Evolutionary conservation across 2,329 filamentous ascomycete genomes (phyloP), one percentile per base, ranked within the genome.

Genomic region (Nigrospora sphaerica): DNA sequence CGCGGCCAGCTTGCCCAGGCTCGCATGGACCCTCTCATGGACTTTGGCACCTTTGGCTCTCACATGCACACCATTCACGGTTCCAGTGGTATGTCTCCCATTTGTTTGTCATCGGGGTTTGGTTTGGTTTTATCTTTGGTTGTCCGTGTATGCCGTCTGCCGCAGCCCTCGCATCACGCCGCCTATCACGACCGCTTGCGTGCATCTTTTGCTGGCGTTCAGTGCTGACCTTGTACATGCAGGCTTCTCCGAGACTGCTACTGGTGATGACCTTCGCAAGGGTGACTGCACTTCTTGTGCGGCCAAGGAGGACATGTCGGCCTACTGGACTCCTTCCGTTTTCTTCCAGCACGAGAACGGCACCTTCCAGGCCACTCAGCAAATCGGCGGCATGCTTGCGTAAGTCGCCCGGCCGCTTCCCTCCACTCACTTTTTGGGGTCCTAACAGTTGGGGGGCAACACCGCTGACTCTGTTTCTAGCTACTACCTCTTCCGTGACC

Each of bases 331-430:
- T 44, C 90, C 90, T 1, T 69, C 78, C 2, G 61, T 95, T 52
- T 91, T 92, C 70, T 95, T 95, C 65, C 66, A 83, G 60, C 78
- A 90, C 58, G 61, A 61, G 12, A 85, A 86, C 54, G 80, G 85
- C 47, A 71, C 81, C 46, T 80, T 80, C 43, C 78, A 86, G 56
- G 64, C 86, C 47, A 87, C 95, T 39, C 66, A 76, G 1, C 83
- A 93, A 62, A 78, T 85, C 43, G 88, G 89, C 51, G 88, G 90
- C 52, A 88, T 95, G 80, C 81, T 95, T 61, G 86, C 85, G 81
- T 92, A 77, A 74, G 85, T 83, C 19, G 32, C 23, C 7, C 23
- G 2, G 2, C 34, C 12, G 14, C 13, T 36, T 17, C 34, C 33
- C 12, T 9, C 33, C 33, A 12, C 6, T 17, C 34, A 36, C 12